These are phyloP conservation scores for Trichoderma atroviride DNA, from an alignment of 2,329 filamentous ascomycete genomes.

Conservation along the genomic window DNA sequence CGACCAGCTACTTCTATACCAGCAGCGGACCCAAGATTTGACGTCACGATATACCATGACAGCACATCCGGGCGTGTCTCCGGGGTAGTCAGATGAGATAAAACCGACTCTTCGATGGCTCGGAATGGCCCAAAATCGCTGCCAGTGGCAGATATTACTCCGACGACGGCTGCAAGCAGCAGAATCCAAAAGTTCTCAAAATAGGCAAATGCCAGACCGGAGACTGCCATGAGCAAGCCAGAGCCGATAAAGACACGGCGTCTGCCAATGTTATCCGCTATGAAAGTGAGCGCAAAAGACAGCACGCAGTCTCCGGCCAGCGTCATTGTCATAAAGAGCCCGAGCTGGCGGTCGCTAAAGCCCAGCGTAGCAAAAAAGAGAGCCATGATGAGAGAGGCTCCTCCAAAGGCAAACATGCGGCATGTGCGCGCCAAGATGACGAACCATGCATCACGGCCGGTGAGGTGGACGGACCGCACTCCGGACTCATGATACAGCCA, in stretches of 20 bases:
- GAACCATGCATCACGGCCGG: constrained; percentile 55
- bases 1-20: constrained; percentile 57
- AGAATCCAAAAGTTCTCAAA: constrained; percentile 63
- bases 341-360: constrained; percentile 61
- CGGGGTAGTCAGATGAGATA: constrained; percentile 62
- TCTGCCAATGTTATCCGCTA: constrained; percentile 61
- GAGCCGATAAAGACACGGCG: constrained; percentile 57
- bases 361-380: constrained; percentile 61
- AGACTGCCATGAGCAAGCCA: constrained; percentile 58
- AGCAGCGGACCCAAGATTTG: constrained; percentile 56
- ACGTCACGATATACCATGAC: constrained; percentile 64
- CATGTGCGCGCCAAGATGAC: constrained; percentile 55
- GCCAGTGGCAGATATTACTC: constrained; percentile 64
- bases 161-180: constrained; percentile 59
- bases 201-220: constrained; percentile 57
- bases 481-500: constrained; percentile 52
- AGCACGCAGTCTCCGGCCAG: constrained; percentile 63
- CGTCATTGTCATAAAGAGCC: constrained; percentile 67
- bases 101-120: constrained; percentile 66
- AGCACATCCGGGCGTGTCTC: constrained; percentile 63
- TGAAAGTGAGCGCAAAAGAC: constrained; percentile 58
- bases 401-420: constrained; percentile 67
- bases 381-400: constrained; percentile 61
- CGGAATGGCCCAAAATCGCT: constrained; percentile 70
- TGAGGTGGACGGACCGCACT: constrained; percentile 48